Evolutionary conservation across 2,329 filamentous ascomycete species (phyloP), one percentile per base, ranked within the genome.

Genomic region (Rutstroemia sp.): DNA sequence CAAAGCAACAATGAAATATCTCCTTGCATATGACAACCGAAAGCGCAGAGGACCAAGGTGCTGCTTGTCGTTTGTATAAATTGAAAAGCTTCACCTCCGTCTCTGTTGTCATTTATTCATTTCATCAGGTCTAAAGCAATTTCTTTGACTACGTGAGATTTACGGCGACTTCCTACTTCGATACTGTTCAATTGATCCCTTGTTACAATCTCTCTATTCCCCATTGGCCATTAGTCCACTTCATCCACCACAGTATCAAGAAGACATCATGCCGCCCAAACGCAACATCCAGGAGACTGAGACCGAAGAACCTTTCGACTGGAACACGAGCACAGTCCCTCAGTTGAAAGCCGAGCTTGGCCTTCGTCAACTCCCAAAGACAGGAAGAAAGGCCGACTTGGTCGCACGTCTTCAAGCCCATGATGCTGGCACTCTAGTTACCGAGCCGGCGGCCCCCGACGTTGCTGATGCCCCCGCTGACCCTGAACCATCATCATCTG

Each of bases 341-440:
- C 84, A 89, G 65, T 77, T 91, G 60, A 87, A 86, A 70, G 80
- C 81, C n/a, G 86, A 89, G 73, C 77, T 90, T 48, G 88, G 87
- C 70, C 75, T 75, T 54, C 82, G 86, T 60, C 82, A 83, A 19
- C 78, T 90, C 36, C 75, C 83, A 4, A 78, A 82, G 58, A 79
- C 80, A 17, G 87, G 87, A 5, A 76, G 88, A 48, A 88, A 89
- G 69, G 78, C 83, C 14, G 86, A 87, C 57, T 79, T 89, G 48
- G 76, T 90, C 57, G 60, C 79, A 89, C 53, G 76, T 90, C 58
- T 91, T 40, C 71, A 72, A 50, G 72, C 69, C 17, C 70, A 72
- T 34, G 64, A 65, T 48, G 60, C 68, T 48, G 52, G 46, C n/a
- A n/a, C 39, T 25, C 39, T 36, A 21, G 5, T 30, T 8, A 38